phyloP scores from a whole-genome alignment of 805 yeast genomes.

The Jamesozyma rosinii region DNA sequence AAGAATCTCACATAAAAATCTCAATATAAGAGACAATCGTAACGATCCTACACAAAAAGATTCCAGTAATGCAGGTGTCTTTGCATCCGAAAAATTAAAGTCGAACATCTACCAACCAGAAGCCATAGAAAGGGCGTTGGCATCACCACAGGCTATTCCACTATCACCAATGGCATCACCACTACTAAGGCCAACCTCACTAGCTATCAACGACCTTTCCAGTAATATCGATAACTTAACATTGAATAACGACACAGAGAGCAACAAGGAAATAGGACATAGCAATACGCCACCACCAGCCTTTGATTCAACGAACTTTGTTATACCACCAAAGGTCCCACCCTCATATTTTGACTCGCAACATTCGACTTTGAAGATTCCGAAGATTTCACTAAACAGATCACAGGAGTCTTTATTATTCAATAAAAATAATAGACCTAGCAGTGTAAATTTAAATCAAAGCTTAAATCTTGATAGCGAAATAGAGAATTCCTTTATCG shows the following conservation, averaged over 20 bases:
- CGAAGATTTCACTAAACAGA: slow-evolving; percentile 7
- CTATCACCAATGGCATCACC: slow-evolving; percentile 41
- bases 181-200: slow-evolving; percentile 42
- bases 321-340: slow-evolving; percentile 24
- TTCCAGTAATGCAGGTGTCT: slow-evolving; percentile 1
- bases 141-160: slow-evolving; percentile 61
- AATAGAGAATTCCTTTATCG: slow-evolving; percentile 4
- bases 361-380: not conserved
- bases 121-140: slow-evolving; percentile 35
- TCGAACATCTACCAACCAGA: slow-evolving; percentile 51
- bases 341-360: slow-evolving; percentile 29
- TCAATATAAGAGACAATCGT: not conserved
- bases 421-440: not conserved
- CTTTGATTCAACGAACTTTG: slow-evolving; percentile 10
- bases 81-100: slow-evolving; percentile 29
- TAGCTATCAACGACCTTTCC: not conserved
- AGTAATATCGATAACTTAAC: not conserved
- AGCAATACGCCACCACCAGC: slow-evolving; percentile 15
- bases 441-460: slow-evolving; percentile 1
- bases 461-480: slow-evolving; percentile 6
- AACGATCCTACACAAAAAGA: not conserved
- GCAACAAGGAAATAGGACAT: not conserved
- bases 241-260: not conserved
- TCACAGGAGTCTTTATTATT: slow-evolving; percentile 10
- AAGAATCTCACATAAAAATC: not conserved